Base-by-base conservation (phyloP, 768 basidiomycete species). In the Pulveroboletus sp. region DNA sequence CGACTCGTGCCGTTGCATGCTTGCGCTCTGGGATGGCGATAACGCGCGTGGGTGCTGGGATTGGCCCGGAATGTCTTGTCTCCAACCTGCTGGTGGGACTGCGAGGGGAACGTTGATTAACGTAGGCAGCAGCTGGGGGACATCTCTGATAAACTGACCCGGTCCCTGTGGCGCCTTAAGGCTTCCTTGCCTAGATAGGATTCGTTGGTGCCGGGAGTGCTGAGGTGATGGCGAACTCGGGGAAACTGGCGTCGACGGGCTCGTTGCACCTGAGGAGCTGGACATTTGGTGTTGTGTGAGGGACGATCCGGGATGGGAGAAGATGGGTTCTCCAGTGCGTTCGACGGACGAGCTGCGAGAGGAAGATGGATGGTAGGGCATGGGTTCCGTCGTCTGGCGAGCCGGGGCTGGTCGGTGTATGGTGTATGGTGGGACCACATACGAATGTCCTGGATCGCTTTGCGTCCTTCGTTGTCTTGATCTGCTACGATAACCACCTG, bases 321-420 rank as follows among this genome's bases (percentile, higher is more conserved):
- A 8, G 36, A 57, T 24, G 53, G 50, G 26, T 61, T 21, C 55
- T 2, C 53, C 51, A 3, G 8, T n/a, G 11, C 42, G 54, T 37
- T 67, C 64, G 21, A 52, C 31, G 14, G 63, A 65, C 5, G 62
- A 57, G 33, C 38, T 60, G 18, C 61, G 66, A 15, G 63, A 58
- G 30, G 50, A 39, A 6, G 61, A 47, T 11, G 9, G 58, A 35
- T 30, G 48, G 24, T 33, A 11, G 24, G 53, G 36, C 21, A 18
- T 24, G n/a, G 62, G 57, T 17, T 57, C 65, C 7, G 56, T 57
- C 17, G 42, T 18, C 10, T 57, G 64, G 18, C 63, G 65, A 3
- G 55, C 57, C 6, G 65, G 65, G 6, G 57, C 41, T 26, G 66
- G 66, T 55, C 66, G 51, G 15, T n/a, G 54, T 17, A 57, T 35